Percentiles rank a stretch among this genome's conserved stretches.
Conservation (phyloP, 2,329 filamentous ascomycete genomes). For the Fusarium musae region DNA sequence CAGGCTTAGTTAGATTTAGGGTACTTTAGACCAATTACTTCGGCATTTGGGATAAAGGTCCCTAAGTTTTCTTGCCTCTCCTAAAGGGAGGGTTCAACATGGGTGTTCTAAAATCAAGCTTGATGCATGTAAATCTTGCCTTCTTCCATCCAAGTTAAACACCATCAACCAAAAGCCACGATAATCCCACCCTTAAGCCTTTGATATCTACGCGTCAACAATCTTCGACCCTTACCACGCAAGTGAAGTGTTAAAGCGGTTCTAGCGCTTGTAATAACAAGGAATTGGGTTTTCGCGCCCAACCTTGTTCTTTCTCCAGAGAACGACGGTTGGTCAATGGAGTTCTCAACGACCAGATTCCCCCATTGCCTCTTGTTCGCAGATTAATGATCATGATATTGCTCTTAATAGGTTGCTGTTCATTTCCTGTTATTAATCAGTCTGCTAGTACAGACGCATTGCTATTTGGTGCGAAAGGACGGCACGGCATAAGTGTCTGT, state of each 20-base stretch:
- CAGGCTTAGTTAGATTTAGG: neutral
- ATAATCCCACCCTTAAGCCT: neutral
- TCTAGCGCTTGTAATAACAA: neutral
- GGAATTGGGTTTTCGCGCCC: neutral
- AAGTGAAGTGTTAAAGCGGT: neutral
- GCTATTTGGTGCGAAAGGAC: neutral
- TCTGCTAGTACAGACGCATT: neutral
- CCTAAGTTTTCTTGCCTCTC: neutral
- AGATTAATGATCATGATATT: neutral
- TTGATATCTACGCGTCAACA: conserved; percentile 19
- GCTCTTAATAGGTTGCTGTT: neutral
- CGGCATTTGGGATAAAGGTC: neutral
- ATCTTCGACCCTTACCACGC: neutral
- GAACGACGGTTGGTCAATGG: neutral
- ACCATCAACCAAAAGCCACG: neutral
- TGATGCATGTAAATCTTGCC: conserved; percentile 10
- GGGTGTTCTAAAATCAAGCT: conserved; percentile 14
- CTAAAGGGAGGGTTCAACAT: neutral
- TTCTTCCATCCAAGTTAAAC: conserved; percentile 19
- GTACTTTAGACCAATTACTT: no score
- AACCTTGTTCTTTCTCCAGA: neutral
- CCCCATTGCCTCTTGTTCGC: neutral
- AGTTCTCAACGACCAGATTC: neutral
- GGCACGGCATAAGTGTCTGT: neutral
- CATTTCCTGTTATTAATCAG: neutral